A percentile compares a stretch with the other conserved stretches of the same genome.
phyloP scores from a whole-genome alignment of 495 filamentous ascomycete species.

The Trichodelitschia bisporula region DNA sequence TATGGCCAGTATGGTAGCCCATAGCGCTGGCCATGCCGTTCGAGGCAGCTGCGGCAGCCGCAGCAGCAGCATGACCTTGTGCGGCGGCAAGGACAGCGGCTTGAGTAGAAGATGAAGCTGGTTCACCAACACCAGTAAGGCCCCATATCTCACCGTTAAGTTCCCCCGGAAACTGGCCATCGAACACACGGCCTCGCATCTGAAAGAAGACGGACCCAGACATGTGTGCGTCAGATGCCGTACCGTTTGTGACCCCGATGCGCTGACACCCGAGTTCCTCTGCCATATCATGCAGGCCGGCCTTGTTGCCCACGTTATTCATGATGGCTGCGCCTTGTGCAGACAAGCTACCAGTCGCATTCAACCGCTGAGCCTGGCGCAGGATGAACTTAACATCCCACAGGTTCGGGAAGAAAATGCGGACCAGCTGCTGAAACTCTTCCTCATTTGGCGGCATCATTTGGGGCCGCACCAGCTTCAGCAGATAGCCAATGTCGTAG shows the following conservation, averaged over 20 bases:
- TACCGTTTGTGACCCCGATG: slow-evolving; percentile 65
- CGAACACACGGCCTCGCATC: slow-evolving; percentile 44
- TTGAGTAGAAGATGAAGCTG: slow-evolving; percentile 18
- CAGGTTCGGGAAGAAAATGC: slow-evolving; percentile 73
- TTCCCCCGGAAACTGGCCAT: slow-evolving; percentile 60
- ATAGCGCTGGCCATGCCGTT: slow-evolving; percentile 2
- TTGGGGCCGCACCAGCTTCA: slow-evolving; percentile 67
- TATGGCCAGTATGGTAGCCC: slow-evolving; percentile 6
- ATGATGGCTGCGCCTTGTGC: slow-evolving; percentile 40
- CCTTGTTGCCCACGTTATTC: slow-evolving; percentile 58
- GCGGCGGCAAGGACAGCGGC: slow-evolving; percentile 13
- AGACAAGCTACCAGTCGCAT: slow-evolving; percentile 23
- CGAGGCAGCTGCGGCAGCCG: slow-evolving; percentile 2
- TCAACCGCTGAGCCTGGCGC: slow-evolving; percentile 33
- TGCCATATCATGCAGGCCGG: slow-evolving; percentile 75
- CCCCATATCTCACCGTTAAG: slow-evolving; percentile 88
- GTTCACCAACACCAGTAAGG: slow-evolving; percentile 37
- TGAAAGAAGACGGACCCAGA: slow-evolving; percentile 34
- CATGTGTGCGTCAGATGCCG: slow-evolving; percentile 72
- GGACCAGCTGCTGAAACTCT: slow-evolving; percentile 62
- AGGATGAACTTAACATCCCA: slow-evolving; percentile 97
- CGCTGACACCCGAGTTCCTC: slow-evolving; percentile 78
- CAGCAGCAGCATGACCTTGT: slow-evolving; percentile 2
- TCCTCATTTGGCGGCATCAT: slow-evolving; percentile 67
- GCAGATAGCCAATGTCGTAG: slow-evolving; percentile 92